Evolutionary conservation across 2,329 filamentous ascomycete species (phyloP).

Genomic region (Apiospora sp.): DNA sequence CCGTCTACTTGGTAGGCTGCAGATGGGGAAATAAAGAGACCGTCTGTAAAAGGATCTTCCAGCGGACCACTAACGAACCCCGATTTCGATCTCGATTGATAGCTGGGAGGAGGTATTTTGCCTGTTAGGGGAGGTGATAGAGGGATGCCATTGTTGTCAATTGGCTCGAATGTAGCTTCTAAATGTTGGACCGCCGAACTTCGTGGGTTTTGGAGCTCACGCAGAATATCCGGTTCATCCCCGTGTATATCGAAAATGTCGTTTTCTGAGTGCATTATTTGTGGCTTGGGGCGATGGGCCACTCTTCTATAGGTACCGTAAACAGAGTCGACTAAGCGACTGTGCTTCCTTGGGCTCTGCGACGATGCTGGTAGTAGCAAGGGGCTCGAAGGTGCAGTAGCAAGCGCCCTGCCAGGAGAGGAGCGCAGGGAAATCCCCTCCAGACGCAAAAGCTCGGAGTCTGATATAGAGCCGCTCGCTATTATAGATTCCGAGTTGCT

Average conservation of each 20-base stretch:
- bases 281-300: slow-evolving; percentile 35
- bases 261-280: slow-evolving; percentile 23
- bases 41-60: slow-evolving; percentile 41
- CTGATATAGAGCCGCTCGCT: slow-evolving; percentile 52
- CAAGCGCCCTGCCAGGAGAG: slow-evolving; percentile 31
- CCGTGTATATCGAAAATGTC: neutral
- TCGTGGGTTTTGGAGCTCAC: slow-evolving; percentile 25
- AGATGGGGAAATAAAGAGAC: neutral
- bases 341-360: slow-evolving; percentile 37
- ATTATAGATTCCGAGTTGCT: slow-evolving; percentile 34
- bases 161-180: slow-evolving; percentile 32
- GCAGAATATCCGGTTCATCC: slow-evolving; percentile 6
- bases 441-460: slow-evolving; percentile 55
- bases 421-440: slow-evolving; percentile 56
- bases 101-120: slow-evolving; percentile 34
- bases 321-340: slow-evolving; percentile 38
- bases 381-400: slow-evolving; percentile 38
- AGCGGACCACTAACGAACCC: slow-evolving; percentile 40
- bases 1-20: neutral
- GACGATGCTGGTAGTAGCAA: slow-evolving; percentile 37
- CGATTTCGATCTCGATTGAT: slow-evolving; percentile 29
- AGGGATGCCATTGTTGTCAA: slow-evolving; percentile 37
- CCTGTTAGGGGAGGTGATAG: slow-evolving; percentile 42
- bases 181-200: slow-evolving; percentile 31
- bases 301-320: slow-evolving; percentile 40